These are phyloP conservation scores for Panicum virgatum DNA, from an alignment of 202 grass and related monocot genomes.

Conservation along the genomic window DNA sequence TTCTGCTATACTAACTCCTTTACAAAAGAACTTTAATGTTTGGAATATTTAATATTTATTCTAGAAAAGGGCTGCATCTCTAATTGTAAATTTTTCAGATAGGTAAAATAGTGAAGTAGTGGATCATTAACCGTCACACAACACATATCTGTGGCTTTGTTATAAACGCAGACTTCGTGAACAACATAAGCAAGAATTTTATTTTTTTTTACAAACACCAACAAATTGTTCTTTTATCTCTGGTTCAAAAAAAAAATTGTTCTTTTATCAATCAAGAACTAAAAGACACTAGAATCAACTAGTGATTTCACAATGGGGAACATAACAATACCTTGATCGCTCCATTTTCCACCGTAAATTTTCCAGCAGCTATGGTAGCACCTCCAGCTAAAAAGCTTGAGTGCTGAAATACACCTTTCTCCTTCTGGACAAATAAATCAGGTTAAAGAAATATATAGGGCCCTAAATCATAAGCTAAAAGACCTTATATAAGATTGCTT, in stretches of 20 bases:
- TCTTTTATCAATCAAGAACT: not conserved
- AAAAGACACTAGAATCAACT: not conserved
- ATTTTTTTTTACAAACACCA: not conserved
- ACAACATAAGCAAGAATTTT: not conserved
- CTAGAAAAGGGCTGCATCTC: not conserved
- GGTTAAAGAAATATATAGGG: not conserved
- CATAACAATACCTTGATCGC: slow-evolving; percentile 63
- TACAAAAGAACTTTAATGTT: not conserved
- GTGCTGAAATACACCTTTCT: slow-evolving; percentile 92
- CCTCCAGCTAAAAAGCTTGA: slow-evolving; percentile 97
- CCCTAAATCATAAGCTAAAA: not conserved
- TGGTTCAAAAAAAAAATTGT: too few relatives aligned
- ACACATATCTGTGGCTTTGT: not conserved
- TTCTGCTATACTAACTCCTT: not conserved
- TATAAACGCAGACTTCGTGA: not conserved
- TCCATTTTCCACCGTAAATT: slow-evolving; percentile 66
- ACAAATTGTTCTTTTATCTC: not conserved
- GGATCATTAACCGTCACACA: not conserved
- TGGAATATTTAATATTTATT: not conserved
- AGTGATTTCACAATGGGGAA: not conserved
- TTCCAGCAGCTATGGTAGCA: slow-evolving; percentile 83
- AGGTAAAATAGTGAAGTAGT: not conserved
- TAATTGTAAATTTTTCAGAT: not conserved
- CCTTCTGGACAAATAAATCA: slow-evolving; percentile 62
- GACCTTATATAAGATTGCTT: not conserved